A percentile compares a stretch with the other conserved stretches of the same genome.
Evolutionary conservation across 768 basidiomycete genomes (phyloP).

Genomic region (Lyophyllum semitale): DNA sequence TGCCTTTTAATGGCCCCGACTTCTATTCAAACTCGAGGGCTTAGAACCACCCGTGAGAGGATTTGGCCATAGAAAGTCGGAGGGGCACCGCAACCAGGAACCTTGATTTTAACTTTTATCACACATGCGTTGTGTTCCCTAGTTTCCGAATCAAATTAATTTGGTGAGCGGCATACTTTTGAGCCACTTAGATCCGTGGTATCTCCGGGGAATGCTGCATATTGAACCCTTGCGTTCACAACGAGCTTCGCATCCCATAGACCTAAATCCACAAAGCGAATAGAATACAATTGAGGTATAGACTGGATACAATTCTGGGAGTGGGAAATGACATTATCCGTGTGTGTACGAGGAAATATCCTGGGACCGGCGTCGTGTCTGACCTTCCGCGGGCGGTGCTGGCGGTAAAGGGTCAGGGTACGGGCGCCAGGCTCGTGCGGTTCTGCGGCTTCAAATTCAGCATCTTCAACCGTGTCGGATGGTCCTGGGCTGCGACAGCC

Average conservation of each 20-base stretch:
- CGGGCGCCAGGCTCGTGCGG: neutral
- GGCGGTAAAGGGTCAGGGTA: neutral
- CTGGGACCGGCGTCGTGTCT: neutral
- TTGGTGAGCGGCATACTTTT: too few species aligned
- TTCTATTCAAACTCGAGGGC: neutral
- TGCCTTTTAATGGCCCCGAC: neutral
- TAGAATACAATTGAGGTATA: neutral
- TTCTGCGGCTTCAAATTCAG: neutral
- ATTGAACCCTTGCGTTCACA: too few species aligned
- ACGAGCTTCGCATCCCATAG: too few species aligned
- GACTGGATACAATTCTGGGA: neutral
- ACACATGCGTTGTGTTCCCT: too few species aligned
- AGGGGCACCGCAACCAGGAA: too few species aligned
- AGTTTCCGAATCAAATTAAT: too few species aligned
- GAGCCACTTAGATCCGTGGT: too few species aligned
- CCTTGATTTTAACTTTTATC: too few species aligned
- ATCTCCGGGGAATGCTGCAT: too few species aligned
- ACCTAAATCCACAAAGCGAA: neutral
- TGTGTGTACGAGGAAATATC: neutral
- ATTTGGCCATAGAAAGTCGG: neutral
- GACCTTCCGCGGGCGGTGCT: neutral
- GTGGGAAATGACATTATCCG: neutral
- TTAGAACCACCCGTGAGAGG: neutral
- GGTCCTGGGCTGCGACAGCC: neutral
- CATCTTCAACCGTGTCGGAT: neutral